phyloP scores from a whole-genome alignment of 306 rosid genomes.

The Psophocarpus tetragonolobus region DNA sequence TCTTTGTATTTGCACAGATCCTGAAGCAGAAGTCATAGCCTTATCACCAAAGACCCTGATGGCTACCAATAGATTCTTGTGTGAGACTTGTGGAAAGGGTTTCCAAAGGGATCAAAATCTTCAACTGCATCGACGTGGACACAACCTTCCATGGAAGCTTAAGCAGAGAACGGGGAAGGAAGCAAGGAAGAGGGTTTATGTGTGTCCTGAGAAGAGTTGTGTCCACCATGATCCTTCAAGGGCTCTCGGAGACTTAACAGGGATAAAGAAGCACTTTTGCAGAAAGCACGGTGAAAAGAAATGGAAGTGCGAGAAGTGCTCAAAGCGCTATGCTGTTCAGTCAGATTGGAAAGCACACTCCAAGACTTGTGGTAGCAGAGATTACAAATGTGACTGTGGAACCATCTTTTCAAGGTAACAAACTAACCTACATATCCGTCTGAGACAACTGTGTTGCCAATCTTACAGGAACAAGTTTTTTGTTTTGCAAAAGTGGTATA shows the following conservation, averaged over 20 bases:
- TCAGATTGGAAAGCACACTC: constrained; percentile 95
- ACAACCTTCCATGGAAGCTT: constrained; percentile 92
- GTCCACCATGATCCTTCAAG: constrained; percentile 79
- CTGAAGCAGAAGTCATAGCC: constrained; percentile 90
- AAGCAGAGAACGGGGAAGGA: constrained; percentile 82
- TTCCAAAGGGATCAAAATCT: constrained; percentile 92
- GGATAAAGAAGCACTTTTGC: constrained; percentile 95
- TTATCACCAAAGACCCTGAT: constrained; percentile 81
- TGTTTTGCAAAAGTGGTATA: constrained; percentile 7
- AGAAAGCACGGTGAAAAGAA: constrained; percentile 92
- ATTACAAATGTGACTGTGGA: constrained; percentile 91
- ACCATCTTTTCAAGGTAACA: constrained; percentile 87
- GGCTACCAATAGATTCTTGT: constrained; percentile 86
- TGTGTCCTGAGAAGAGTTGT: constrained; percentile 81
- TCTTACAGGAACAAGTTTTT: background rate
- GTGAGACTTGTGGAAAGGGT: constrained; percentile 87
- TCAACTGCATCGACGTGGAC: constrained; percentile 84
- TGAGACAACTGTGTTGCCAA: background rate
- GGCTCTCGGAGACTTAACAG: constrained; percentile 87
- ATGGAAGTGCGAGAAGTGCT: constrained; percentile 92
- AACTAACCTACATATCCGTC: background rate
- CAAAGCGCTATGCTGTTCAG: constrained; percentile 88
- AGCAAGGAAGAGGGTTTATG: constrained; percentile 71
- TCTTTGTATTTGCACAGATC: constrained; percentile 55
- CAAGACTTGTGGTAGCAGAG: constrained; percentile 86